A percentile compares a stretch with the other conserved stretches of the same genome.
These are phyloP conservation scores for Excoecaria cochinchinensis DNA, from an alignment of 345 rosid species.

Conservation along the genomic window DNA sequence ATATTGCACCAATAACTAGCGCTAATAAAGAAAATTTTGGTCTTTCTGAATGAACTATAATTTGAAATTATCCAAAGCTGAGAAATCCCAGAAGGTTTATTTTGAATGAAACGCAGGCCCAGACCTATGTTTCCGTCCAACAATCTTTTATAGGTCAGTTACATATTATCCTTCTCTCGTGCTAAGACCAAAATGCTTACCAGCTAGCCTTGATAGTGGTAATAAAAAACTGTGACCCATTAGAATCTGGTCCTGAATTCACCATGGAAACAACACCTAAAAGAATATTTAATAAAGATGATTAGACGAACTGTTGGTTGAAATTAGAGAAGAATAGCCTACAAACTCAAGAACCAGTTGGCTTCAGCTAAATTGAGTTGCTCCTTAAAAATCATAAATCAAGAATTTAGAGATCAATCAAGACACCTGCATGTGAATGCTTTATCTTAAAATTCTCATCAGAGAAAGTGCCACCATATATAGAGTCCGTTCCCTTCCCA, in stretches of 20 bases:
- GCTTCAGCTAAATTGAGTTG: slow-evolving; percentile 1
- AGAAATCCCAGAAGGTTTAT: background rate
- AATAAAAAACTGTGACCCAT: slow-evolving; percentile 95
- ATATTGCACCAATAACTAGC: background rate
- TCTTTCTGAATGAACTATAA: background rate
- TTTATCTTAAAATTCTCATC: slow-evolving; percentile 90
- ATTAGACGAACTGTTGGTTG: background rate
- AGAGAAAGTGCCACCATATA: slow-evolving; percentile 75
- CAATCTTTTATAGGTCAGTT: background rate
- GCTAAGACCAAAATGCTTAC: slow-evolving; percentile 40
- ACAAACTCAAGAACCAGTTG: background rate
- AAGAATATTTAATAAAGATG: background rate
- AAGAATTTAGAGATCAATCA: slow-evolving; percentile 9
- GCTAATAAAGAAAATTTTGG: background rate
- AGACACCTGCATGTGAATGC: slow-evolving; percentile 79
- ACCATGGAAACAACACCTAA: slow-evolving; percentile 92
- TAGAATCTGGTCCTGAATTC: slow-evolving; percentile 87
- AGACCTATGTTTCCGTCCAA: background rate
- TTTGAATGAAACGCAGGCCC: background rate
- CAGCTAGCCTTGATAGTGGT: slow-evolving; percentile 92
- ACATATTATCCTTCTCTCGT: background rate
- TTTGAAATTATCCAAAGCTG: slow-evolving; percentile 5
- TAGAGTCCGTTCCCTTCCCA: slow-evolving; percentile 80
- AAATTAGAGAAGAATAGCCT: background rate
- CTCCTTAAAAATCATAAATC: background rate